Evolutionary conservation across 2,329 filamentous ascomycete species (phyloP).

Genomic region (Alternaria arborescens): DNA sequence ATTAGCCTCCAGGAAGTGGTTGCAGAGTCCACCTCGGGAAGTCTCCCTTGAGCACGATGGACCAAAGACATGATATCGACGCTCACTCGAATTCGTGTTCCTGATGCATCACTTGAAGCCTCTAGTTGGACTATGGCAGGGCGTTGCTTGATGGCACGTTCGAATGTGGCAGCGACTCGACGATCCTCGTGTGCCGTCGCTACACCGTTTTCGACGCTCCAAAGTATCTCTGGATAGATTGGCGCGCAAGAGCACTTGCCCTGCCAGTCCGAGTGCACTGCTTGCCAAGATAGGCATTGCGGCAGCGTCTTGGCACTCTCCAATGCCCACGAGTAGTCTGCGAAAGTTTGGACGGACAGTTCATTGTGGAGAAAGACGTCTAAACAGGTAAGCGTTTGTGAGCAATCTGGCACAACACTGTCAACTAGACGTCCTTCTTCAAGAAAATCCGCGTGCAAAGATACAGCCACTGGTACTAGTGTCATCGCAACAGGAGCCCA

Average conservation of each 20-base stretch:
- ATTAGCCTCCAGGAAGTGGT: conserved; percentile 57
- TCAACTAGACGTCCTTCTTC: background rate
- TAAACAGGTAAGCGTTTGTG: conserved; percentile 27
- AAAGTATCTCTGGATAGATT: conserved; percentile 30
- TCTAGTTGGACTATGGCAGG: conserved; percentile 43
- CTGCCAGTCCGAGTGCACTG: background rate
- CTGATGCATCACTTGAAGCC: conserved; percentile 26
- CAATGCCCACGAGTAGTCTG: conserved; percentile 33
- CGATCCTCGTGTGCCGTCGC: conserved; percentile 48
- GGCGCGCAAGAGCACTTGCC: conserved; percentile 38
- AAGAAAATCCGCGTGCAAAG: conserved; percentile 15
- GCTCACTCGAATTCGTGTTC: conserved; percentile 51
- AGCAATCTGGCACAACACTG: conserved; percentile 21
- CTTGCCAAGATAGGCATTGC: conserved; percentile 33
- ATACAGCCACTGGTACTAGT: conserved; percentile 8
- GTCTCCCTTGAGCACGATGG: conserved; percentile 54
- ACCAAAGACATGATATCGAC: conserved; percentile 54
- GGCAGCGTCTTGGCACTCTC: conserved; percentile 28
- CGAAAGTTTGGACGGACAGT: conserved; percentile 11
- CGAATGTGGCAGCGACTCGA: conserved; percentile 59
- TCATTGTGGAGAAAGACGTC: conserved; percentile 24
- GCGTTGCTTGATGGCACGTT: conserved; percentile 60
- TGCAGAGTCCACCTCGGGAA: conserved; percentile 36
- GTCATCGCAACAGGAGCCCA: conserved; percentile 20
- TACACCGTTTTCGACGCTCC: conserved; percentile 31